Percentiles rank a stretch among this genome's conserved stretches.
phyloP scores from a whole-genome alignment of 2,329 filamentous ascomycete genomes.

The Neopestalotiopsis sp. region DNA sequence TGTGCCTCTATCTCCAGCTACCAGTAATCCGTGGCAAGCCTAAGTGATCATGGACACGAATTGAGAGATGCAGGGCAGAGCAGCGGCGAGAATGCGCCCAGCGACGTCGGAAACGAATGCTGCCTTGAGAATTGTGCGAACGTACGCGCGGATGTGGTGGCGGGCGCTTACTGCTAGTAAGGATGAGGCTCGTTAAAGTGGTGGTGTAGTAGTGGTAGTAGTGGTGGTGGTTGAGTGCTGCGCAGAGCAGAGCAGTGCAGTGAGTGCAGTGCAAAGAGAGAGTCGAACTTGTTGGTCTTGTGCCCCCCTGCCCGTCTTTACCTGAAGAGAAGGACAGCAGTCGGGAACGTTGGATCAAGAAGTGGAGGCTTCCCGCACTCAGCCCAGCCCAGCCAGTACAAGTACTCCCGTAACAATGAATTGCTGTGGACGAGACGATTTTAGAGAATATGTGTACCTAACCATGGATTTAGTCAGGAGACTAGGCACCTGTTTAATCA shows the following conservation, averaged over 20 bases:
- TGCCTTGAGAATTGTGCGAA: slow-evolving; percentile 17
- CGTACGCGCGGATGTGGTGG: slow-evolving; percentile 16
- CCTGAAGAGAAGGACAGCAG: neutral
- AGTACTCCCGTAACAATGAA: neutral
- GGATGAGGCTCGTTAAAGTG: neutral
- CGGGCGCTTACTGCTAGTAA: slow-evolving; percentile 16
- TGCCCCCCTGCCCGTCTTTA: neutral
- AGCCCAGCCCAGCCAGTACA: neutral
- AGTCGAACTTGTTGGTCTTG: neutral
- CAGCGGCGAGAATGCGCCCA: slow-evolving; percentile 3
- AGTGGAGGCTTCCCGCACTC: neutral
- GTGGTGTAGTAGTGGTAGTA: neutral
- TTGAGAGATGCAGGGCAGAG: neutral
- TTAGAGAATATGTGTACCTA: neutral
- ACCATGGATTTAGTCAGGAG: neutral
- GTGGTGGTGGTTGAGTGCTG: slow-evolving; percentile 6
- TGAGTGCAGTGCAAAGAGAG: neutral
- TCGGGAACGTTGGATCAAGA: neutral
- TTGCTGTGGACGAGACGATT: neutral
- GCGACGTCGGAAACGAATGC: slow-evolving; percentile 3
- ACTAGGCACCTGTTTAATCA: neutral
- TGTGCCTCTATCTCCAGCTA: slow-evolving; percentile 17
- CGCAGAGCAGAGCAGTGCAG: neutral
- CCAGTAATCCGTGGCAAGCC: slow-evolving; percentile 2
- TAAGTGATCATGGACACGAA: slow-evolving; percentile 18